Conservation (phyloP, 441 rosid species). For the Euphorbia celastroides region DNA sequence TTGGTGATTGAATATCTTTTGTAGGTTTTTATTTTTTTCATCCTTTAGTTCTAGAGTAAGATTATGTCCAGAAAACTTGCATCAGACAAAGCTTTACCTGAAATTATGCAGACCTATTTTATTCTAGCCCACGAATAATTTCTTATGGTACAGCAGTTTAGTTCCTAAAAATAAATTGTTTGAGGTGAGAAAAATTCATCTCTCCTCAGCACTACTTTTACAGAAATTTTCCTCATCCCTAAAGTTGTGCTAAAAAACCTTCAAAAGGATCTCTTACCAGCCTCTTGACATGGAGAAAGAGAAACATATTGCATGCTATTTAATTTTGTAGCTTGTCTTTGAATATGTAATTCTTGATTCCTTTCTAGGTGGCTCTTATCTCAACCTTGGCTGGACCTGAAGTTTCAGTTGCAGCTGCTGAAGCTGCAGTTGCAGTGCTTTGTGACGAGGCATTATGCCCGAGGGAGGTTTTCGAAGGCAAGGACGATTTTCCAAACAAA, state of each 20-base stretch:
- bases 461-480: slow-evolving; percentile 47
- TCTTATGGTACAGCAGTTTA: neutral
- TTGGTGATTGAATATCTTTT: neutral
- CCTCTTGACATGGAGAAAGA: neutral
- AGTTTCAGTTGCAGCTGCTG: slow-evolving; percentile 67
- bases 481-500: slow-evolving; percentile 26
- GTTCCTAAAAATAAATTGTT: neutral
- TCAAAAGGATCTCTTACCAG: neutral
- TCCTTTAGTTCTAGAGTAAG: neutral
- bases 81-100: neutral
- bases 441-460: slow-evolving; percentile 74
- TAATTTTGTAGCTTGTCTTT: neutral
- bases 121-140: neutral
- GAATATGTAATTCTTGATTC: neutral
- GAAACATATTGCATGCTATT: neutral
- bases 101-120: neutral
- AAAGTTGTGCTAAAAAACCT: neutral
- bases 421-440: slow-evolving; percentile 67
- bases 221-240: neutral
- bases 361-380: slow-evolving; percentile 53
- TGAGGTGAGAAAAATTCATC: neutral
- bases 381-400: slow-evolving; percentile 60
- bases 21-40: neutral
- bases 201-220: neutral
- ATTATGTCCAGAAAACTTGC: neutral